phyloP scores from a whole-genome alignment of 495 filamentous ascomycete species.

The Aspergillus saccharolyticus region DNA sequence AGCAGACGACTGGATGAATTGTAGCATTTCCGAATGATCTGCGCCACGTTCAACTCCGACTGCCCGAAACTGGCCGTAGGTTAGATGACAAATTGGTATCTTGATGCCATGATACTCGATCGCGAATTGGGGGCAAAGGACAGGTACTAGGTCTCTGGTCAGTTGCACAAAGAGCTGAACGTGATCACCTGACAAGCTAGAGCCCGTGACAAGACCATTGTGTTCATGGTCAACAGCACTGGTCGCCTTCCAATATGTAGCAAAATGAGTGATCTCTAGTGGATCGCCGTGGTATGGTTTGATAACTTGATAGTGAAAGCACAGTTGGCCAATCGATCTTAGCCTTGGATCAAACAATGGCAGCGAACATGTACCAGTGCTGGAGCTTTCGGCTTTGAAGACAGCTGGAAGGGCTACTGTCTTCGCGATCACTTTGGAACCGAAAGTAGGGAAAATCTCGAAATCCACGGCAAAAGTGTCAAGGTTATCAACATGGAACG shows the following conservation, averaged over 20 bases:
- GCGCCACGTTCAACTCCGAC: slow-evolving; percentile 52
- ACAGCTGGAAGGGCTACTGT: slow-evolving; percentile 83
- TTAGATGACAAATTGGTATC: slow-evolving; percentile 71
- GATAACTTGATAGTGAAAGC: slow-evolving; percentile 90
- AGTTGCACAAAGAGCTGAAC: slow-evolving; percentile 86
- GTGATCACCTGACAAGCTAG: slow-evolving; percentile 90
- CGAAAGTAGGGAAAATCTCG: slow-evolving; percentile 95
- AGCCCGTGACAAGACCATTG: slow-evolving; percentile 85
- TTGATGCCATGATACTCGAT: slow-evolving; percentile 75
- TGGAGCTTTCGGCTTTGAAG: slow-evolving; percentile 67
- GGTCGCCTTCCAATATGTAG: slow-evolving; percentile 98
- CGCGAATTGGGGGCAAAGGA: slow-evolving; percentile 79
- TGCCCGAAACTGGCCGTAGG: slow-evolving; percentile 63
- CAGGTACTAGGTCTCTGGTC: slow-evolving; percentile 78
- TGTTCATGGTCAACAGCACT: slow-evolving; percentile 80
- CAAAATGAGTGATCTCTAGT: slow-evolving; percentile 93
- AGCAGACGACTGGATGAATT: slow-evolving; percentile 40
- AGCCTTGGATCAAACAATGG: slow-evolving; percentile 90
- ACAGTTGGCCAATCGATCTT: slow-evolving; percentile 89
- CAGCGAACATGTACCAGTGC: slow-evolving; percentile 74
- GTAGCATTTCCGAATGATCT: slow-evolving; percentile 38
- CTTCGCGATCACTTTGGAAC: slow-evolving; percentile 93
- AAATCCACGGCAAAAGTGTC: slow-evolving; percentile 93
- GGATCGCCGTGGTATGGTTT: slow-evolving; percentile 93
- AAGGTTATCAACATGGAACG: slow-evolving; percentile 92